These are phyloP conservation scores for Byssochlamys sp. DNA, from an alignment of 2,329 filamentous ascomycete species.

Conservation along the genomic window DNA sequence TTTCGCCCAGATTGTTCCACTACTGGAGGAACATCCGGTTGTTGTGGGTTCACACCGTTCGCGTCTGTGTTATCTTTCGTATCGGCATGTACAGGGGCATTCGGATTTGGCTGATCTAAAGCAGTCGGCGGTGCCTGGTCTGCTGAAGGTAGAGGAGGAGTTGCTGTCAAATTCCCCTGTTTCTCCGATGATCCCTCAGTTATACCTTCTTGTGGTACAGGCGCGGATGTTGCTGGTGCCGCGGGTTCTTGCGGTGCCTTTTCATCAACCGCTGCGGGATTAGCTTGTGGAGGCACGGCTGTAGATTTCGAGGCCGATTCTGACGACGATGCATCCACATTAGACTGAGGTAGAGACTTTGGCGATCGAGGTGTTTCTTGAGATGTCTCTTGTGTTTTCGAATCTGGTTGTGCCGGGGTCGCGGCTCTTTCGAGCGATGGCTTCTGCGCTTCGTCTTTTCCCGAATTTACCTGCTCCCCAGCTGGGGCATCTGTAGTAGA, in stretches of 20 bases:
- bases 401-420: not conserved
- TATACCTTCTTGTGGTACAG: not conserved
- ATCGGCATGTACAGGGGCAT: constrained; percentile 8
- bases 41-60: constrained; percentile 15
- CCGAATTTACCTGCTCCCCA: not conserved
- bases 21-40: constrained; percentile 23
- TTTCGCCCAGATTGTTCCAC: constrained; percentile 47
- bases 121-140: not conserved
- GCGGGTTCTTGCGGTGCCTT: not conserved
- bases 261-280: not conserved
- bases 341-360: not conserved
- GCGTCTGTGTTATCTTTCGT: constrained; percentile 6
- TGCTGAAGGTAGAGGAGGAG: not conserved
- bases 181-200: not conserved
- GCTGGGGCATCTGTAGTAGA: not conserved
- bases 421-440: not conserved
- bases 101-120: constrained; percentile 1
- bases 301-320: not conserved
- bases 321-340: not conserved
- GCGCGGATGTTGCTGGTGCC: not conserved
- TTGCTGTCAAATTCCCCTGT: not conserved
- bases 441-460: not conserved
- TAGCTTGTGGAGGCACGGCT: not conserved
- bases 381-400: not conserved
- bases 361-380: not conserved